These are phyloP conservation scores for Yamadazyma oceani DNA, from an alignment of 1,139 yeast genomes.

Conservation along the genomic window DNA sequence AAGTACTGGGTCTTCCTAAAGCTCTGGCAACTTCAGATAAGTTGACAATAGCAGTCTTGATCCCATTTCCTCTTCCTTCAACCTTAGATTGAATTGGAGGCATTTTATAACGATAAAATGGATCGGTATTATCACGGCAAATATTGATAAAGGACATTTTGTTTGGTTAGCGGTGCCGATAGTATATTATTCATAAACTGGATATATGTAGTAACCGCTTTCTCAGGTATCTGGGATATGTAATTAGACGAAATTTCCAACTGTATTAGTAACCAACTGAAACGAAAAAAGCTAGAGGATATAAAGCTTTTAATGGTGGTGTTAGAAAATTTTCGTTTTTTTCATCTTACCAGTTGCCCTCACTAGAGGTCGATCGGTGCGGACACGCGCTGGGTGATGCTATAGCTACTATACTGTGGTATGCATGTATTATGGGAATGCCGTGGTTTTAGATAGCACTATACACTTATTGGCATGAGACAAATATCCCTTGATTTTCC, in stretches of 20 bases:
- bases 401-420: no score
- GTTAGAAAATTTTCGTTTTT: no score
- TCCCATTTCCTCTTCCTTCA: constrained; percentile 99
- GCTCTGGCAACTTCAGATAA: constrained; percentile 94
- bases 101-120: constrained; percentile 99
- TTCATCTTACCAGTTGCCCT: no score
- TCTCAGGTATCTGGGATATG: neutral
- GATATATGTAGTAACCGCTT: neutral
- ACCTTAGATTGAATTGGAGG: constrained; percentile 96
- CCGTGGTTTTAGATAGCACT: constrained; percentile 71
- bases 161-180: constrained; percentile 7
- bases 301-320: no score
- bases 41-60: constrained; percentile 91
- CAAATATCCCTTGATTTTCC: constrained; percentile 76
- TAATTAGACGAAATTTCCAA: no score
- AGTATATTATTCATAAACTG: constrained; percentile 11
- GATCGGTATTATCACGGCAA: constrained; percentile 96
- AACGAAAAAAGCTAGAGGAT: no score
- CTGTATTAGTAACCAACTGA: no score
- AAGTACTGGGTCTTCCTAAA: constrained; percentile 86
- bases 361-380: no score
- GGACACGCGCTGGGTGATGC: no score
- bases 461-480: constrained; percentile 74
- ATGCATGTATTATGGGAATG: constrained; percentile 79
- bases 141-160: constrained; percentile 87